Evolutionary conservation across 306 rosid genomes (phyloP).

Genomic region (Medicago arabica): DNA sequence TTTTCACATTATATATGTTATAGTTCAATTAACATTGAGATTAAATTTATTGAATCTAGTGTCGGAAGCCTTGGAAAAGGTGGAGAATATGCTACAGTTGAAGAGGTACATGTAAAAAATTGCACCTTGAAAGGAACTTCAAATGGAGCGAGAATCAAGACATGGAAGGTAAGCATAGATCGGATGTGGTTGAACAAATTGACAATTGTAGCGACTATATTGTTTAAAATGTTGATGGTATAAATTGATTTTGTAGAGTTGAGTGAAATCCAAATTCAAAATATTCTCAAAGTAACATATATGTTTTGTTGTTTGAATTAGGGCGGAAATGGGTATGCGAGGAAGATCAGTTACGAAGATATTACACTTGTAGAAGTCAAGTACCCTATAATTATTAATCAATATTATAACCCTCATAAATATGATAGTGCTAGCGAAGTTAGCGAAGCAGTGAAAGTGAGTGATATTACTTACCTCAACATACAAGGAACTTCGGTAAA

Average conservation of each 20-base stretch:
- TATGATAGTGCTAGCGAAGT: fast-evolving
- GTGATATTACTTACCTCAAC: constrained; percentile 43
- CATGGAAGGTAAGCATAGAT: constrained; percentile 50
- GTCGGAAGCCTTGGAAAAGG: constrained; percentile 57
- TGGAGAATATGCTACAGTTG: constrained; percentile 40
- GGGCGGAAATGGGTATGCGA: constrained; percentile 66
- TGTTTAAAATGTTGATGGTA: no score
- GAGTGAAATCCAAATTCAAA: not conserved
- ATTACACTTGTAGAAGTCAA: constrained; percentile 22
- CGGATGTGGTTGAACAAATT: not conserved
- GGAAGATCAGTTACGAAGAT: constrained; percentile 50
- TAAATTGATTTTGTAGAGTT: not conserved
- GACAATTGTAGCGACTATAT: not conserved
- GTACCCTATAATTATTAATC: constrained; percentile 55
- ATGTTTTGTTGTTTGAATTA: not conserved
- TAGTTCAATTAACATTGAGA: not conserved
- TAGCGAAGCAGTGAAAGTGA: constrained; percentile 45
- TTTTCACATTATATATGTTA: not conserved
- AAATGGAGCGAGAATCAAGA: constrained; percentile 71
- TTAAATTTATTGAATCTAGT: constrained; percentile 33
- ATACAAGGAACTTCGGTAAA: constrained; percentile 45
- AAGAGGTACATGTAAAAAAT: constrained; percentile 52
- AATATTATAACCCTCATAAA: not conserved
- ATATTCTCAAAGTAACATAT: not conserved
- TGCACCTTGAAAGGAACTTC: constrained; percentile 28